Base-by-base conservation (phyloP, 495 filamentous ascomycete species). In the Aspergillus campestris region DNA sequence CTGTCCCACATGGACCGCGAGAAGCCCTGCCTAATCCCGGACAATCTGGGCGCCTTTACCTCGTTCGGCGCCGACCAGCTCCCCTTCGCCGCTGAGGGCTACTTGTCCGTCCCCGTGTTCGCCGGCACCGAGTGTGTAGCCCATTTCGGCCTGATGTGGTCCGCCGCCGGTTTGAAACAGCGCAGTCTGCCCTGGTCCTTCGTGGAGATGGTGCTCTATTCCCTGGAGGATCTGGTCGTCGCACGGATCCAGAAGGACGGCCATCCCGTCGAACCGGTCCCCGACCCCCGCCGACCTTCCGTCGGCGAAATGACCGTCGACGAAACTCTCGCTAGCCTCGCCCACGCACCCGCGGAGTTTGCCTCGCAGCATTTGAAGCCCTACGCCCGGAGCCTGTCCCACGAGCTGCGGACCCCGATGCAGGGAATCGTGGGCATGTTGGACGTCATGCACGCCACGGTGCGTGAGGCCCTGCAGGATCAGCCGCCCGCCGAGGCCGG, bases 401-500 rank as follows among this genome's bases (percentile, higher is more conserved):
- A 90, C 51, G 86, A 90, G 60, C 64, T 90, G 12, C 73, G 86
- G 45, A 90, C 86, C 8, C 86, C 86, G 1, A 90, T 90, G 86
- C 86, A 90, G 59, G 86, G 86, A 12, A 82, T 90, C 31, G 83
- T 90, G 6, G 86, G 86, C 5, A 89, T 89, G 85, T 66, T 90
- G 28, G 86, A 90, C 67, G 81, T 90, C 38, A 89, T 90, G 85
- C 81, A 87, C 56, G 81, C 83, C 8, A 87, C 81, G 2, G 81
- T 89, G 7, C 69, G 84, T 30, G 85, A 90, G 54, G 82, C 81
- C 5, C 74, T 81, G 27, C 76, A 79, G 48, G 68, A 62, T 32
- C 73, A 76, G 54, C 66, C 65, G 5, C 72, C 76, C 38, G 53
- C 73, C 10, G 66, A 66, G 36, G 62, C 77, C 5, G 67, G 72